These are phyloP conservation scores for Cladosporium sp. DNA, from an alignment of 2,329 filamentous ascomycete genomes.

Conservation along the genomic window DNA sequence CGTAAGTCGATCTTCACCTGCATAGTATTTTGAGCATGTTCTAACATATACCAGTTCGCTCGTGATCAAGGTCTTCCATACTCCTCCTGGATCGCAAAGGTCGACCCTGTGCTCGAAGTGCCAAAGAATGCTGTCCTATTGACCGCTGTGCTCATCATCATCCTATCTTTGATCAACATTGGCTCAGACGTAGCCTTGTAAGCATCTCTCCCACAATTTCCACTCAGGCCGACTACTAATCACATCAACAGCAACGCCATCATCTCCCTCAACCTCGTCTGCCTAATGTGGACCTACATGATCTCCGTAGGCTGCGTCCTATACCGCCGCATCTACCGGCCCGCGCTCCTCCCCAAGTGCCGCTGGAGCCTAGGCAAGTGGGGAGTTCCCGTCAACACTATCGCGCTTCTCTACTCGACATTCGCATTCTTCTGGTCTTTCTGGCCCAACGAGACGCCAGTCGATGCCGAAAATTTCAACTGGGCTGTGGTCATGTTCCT, in stretches of 20 bases:
- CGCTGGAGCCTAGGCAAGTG: constrained; percentile 36
- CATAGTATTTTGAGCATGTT: constrained; percentile 30
- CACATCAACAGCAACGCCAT: constrained; percentile 29
- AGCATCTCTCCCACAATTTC: constrained; percentile 14
- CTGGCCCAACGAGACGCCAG: constrained; percentile 32
- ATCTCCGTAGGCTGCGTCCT: constrained; percentile 38
- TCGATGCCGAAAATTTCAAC: constrained; percentile 42
- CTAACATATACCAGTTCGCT: constrained; percentile 29
- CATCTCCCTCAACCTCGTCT: constrained; percentile 36
- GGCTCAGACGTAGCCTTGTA: constrained; percentile 29
- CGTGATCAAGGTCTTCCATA: constrained; percentile 27
- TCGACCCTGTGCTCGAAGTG: constrained; percentile 24
- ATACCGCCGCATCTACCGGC: constrained; percentile 34
- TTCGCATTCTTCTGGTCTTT: constrained; percentile 40
- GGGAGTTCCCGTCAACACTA: constrained; percentile 36
- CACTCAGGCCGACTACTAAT: not conserved
- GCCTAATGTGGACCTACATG: constrained; percentile 38
- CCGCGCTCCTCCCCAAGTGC: constrained; percentile 34
- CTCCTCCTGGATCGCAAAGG: constrained; percentile 19
- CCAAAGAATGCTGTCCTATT: constrained; percentile 24
- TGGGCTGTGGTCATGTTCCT: constrained; percentile 39
- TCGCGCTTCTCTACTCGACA: constrained; percentile 31
- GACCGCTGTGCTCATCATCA: constrained; percentile 20
- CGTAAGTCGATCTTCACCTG: constrained; percentile 32
- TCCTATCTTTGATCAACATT: constrained; percentile 26